Base-by-base conservation (phyloP, 352 stramenopile species). In the Phytophthora kernoviae region DNA sequence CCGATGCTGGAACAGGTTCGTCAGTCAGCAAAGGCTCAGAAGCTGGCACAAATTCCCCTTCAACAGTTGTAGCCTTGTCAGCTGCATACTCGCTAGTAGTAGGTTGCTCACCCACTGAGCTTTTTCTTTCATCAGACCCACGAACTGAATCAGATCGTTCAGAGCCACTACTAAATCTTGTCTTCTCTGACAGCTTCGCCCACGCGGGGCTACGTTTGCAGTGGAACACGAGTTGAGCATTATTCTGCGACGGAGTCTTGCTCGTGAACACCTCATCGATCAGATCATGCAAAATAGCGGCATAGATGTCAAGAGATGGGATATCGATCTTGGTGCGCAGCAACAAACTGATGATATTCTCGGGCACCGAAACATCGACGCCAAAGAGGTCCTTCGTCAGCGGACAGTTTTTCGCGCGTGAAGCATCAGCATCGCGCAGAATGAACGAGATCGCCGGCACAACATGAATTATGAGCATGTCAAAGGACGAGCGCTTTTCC, bases 381-480 rank as follows among this genome's bases (percentile, higher is more conserved):
- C 75, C 81, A 33, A 95, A 91, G 2, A 95, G 62, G 36, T 93
- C 81, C n/a, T 76, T 73, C 0, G 83, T 92, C 34, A 95, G 63
- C 21, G 80, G 78, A 27, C 83, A 93, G 49, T 91, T 87, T 18
- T 84, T 87, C 1, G 75, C 64, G 14, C 87, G 73, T 8, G 72
- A 74, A 15, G 70, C 74, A 33, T 93, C 84, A 10, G 65, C 73
- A 69, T 95, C 87, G 30, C 81, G 82, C 37, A 95, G 59, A 48
- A 95, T 77, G 54, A 90, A 95, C 10, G 83, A 82, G 21, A 95
- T 79, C 1, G 84, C 81, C 1, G 87, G 86, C 5, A 95, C 78
- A 43, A 91, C 68, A 65, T 93, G 87, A 46, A 95, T 93, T n/a
- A 93, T 69, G 21, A 95, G 69, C 87, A 95, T 95, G 46, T 95